Conservation (phyloP, 306 rosid species). For the Lagenaria siceraria region DNA sequence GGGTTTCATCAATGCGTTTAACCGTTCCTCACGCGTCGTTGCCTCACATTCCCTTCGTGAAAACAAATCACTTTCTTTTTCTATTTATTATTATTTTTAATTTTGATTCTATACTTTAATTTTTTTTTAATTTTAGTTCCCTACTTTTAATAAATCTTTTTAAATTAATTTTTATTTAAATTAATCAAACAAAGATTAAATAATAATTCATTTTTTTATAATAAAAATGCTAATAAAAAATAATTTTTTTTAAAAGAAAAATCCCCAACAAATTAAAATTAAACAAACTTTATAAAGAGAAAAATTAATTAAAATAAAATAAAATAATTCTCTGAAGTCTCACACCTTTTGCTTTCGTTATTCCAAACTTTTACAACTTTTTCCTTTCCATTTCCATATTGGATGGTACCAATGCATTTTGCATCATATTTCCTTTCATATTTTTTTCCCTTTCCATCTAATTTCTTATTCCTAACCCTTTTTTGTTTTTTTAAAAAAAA, state of each 20-base stretch:
- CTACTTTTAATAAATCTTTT: too few species aligned
- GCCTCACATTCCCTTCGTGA: conserved; percentile 28
- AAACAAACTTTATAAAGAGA: too few species aligned
- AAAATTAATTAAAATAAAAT: neutral
- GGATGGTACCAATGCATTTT: neutral
- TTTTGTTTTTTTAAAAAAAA: too few species aligned
- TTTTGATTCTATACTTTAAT: too few species aligned
- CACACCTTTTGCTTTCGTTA: neutral
- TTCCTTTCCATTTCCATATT: neutral
- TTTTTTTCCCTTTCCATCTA: neutral
- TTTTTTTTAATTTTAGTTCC: too few species aligned
- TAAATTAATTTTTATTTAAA: too few species aligned
- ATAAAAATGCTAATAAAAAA: too few species aligned
- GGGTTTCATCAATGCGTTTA: conserved; percentile 40
- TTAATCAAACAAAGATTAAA: too few species aligned
- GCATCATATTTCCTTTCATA: neutral
- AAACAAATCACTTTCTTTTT: neutral
- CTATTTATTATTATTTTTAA: neutral
- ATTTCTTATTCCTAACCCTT: neutral
- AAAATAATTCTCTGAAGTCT: neutral
- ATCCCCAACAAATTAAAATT: too few species aligned
- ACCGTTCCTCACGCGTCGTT: conserved; percentile 19
- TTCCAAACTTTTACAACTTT: neutral
- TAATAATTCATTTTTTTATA: too few species aligned
- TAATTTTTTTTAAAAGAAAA: too few species aligned